Evolutionary conservation across 1,284 basidiomycete species (phyloP).

Genomic region (Ceratobasidium sp.): DNA sequence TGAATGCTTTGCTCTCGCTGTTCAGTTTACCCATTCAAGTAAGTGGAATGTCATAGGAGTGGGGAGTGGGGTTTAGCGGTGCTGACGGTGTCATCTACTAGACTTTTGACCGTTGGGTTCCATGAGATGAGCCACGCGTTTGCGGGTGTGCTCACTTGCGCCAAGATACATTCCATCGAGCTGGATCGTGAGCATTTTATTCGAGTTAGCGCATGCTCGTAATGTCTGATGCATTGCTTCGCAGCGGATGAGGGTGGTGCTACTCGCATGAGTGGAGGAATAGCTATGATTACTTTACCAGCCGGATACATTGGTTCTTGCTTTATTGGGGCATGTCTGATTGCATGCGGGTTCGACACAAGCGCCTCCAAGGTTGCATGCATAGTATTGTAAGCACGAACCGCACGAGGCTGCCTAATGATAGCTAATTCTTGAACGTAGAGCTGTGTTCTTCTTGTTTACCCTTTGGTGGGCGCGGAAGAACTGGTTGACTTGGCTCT

Average conservation of each 20-base stretch:
- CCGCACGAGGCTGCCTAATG: neutral
- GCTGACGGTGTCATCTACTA: neutral
- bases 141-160: constrained; percentile 88
- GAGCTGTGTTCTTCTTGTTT: constrained; percentile 87
- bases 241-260: constrained; percentile 92
- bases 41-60: constrained; percentile 55
- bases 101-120: constrained; percentile 79
- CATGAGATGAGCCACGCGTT: constrained; percentile 94
- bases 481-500: constrained; percentile 83
- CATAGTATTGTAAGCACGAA: constrained; percentile 68
- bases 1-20: constrained; percentile 36
- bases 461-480: constrained; percentile 89
- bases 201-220: constrained; percentile 7
- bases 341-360: constrained; percentile 94
- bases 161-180: constrained; percentile 88
- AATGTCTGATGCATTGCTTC: constrained; percentile 14
- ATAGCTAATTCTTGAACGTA: constrained; percentile 14
- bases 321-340: constrained; percentile 89
- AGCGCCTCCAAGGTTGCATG: constrained; percentile 92
- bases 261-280: constrained; percentile 93
- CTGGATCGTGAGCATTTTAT: constrained; percentile 77
- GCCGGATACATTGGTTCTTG: constrained; percentile 95
- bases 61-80: neutral
- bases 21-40: constrained; percentile 94
- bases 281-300: constrained; percentile 75